Percentiles rank a stretch among this genome's conserved stretches.
phyloP scores from a whole-genome alignment of 2,329 filamentous ascomycete species.

The Periglandula ipomoeae region DNA sequence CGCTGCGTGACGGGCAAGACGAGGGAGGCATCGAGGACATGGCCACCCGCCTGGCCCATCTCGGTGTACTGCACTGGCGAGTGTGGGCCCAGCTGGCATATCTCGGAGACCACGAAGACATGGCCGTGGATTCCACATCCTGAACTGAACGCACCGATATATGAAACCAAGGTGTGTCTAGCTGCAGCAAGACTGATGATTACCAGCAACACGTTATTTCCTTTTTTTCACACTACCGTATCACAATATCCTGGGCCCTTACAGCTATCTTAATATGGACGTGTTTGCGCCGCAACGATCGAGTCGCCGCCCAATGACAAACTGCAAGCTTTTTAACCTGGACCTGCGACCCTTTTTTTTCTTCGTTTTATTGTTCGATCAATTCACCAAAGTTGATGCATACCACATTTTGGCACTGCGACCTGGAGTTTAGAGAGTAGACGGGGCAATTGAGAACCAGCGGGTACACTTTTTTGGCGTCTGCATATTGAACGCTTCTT shows the following conservation, averaged over 20 bases:
- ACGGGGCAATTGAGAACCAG: conserved; percentile 3
- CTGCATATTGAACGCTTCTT: conserved; percentile 7
- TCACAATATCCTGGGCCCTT: background rate
- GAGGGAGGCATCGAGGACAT: conserved; percentile 55
- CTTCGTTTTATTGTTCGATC: conserved; percentile 1
- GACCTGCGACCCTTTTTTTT: background rate
- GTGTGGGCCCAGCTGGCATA: conserved; percentile 78
- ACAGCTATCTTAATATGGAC: background rate
- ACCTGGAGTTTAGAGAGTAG: conserved; percentile 9
- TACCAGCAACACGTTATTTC: too few relatives aligned
- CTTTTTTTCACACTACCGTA: background rate
- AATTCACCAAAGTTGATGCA: background rate
- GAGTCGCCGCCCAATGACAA: background rate
- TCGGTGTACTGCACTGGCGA: conserved; percentile 80
- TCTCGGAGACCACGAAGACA: conserved; percentile 29
- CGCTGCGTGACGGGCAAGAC: conserved; percentile 35
- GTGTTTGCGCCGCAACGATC: background rate
- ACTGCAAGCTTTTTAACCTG: too few relatives aligned
- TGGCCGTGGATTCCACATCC: conserved; percentile 19
- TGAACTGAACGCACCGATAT: background rate
- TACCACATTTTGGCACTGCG: background rate
- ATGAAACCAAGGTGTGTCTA: too few relatives aligned
- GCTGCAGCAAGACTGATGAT: too few relatives aligned
- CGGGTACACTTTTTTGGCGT: conserved; percentile 10
- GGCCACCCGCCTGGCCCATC: conserved; percentile 69